These are phyloP conservation scores for Rhodomyrtus psidioides DNA, from an alignment of 441 rosid species.

Conservation along the genomic window DNA sequence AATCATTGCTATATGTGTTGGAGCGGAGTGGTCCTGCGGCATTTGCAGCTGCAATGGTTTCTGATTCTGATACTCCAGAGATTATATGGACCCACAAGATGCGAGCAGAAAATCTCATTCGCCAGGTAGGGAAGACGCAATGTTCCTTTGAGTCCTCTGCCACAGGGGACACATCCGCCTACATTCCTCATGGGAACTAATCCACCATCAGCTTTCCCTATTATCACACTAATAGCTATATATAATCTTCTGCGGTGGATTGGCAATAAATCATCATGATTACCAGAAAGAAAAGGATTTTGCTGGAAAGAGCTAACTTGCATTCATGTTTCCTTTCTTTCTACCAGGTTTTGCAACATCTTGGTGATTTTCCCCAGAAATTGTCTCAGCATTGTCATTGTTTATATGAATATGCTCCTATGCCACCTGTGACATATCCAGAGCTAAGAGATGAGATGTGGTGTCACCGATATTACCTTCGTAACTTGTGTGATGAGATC, in stretches of 20 bases:
- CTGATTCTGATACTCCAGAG: conserved; percentile 99
- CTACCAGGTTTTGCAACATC: conserved; percentile 96
- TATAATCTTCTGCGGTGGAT: not conserved
- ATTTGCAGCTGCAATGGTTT: conserved; percentile 99
- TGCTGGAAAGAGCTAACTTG: not conserved
- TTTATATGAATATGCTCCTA: conserved; percentile 96
- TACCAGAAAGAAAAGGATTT: not conserved
- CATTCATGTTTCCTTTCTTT: conserved; percentile 1
- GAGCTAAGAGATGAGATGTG: conserved; percentile 99
- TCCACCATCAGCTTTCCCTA: not conserved
- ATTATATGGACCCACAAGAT: conserved; percentile 99
- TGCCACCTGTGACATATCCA: conserved; percentile 99
- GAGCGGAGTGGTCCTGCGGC: conserved; percentile 99
- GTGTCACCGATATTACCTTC: conserved; percentile 99
- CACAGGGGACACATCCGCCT: not conserved
- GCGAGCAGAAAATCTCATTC: conserved; percentile 98
- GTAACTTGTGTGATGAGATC: conserved; percentile 92
- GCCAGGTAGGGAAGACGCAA: conserved; percentile 51
- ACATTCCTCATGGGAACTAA: not conserved
- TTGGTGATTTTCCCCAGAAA: conserved; percentile 97
- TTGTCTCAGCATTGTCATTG: conserved; percentile 97
- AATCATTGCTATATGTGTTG: conserved; percentile 90
- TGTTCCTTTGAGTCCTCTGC: not conserved
- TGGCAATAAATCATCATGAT: not conserved
- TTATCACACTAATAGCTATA: not conserved